These are phyloP conservation scores for Chenopodium album DNA, from an alignment of 148 eudicot genomes.

Conservation along the genomic window DNA sequence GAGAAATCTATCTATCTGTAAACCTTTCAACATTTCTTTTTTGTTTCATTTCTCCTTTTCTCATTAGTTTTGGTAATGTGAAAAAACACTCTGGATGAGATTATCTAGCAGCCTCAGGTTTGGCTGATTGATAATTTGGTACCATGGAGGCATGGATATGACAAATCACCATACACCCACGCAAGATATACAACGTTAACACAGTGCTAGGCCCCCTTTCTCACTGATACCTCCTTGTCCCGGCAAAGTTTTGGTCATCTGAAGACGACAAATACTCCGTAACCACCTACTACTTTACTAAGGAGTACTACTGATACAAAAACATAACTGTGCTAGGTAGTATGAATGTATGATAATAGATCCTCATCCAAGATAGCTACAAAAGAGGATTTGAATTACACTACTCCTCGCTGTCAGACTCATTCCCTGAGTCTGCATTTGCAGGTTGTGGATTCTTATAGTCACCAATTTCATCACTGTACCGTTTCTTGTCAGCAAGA, in stretches of 20 bases:
- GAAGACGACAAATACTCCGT: no score
- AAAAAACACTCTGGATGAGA: no score
- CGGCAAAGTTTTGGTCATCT: no score
- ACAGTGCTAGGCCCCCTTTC: no score
- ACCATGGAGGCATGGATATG: background rate
- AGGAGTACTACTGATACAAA: background rate
- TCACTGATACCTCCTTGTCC: no score
- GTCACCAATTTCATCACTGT: conserved; percentile 58
- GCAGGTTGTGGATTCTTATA: conserved; percentile 65
- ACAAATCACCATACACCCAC: no score
- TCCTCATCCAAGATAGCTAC: background rate
- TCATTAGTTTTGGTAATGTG: no score
- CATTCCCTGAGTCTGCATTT: conserved; percentile 57
- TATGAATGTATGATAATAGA: background rate
- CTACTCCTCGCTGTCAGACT: conserved; percentile 59
- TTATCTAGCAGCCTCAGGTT: background rate
- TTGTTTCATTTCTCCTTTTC: no score
- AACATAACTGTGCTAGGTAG: background rate
- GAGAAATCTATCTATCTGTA: no score
- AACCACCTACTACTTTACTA: background rate
- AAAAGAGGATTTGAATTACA: background rate
- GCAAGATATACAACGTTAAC: no score
- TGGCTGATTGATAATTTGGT: background rate
- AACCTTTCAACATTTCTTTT: no score
- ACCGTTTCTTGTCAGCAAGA: conserved; percentile 70